These are phyloP conservation scores for Cyclotella baltica DNA, from an alignment of 108 stramenopile genomes.

Conservation along the genomic window DNA sequence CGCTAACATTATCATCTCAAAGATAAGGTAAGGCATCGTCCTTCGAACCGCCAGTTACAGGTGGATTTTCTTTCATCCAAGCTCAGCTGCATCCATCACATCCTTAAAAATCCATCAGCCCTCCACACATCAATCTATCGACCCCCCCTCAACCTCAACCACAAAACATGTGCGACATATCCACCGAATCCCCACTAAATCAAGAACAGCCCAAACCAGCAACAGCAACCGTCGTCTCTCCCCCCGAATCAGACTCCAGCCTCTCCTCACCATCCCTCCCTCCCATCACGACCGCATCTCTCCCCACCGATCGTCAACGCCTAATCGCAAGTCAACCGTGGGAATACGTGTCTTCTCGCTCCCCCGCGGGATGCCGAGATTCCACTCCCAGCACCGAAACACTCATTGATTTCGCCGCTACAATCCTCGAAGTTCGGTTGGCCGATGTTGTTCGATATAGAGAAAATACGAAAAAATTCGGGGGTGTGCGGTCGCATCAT, in stretches of 20 bases:
- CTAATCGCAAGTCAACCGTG: slow-evolving; percentile 34
- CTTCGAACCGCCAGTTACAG: too few species aligned
- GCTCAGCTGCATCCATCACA: too few species aligned
- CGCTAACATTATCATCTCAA: too few species aligned
- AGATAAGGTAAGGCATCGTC: too few species aligned
- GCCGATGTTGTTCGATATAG: slow-evolving; percentile 46
- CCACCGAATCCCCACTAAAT: background rate
- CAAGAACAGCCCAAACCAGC: background rate
- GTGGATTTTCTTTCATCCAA: too few species aligned
- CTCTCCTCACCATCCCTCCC: background rate
- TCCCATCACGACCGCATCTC: slow-evolving; percentile 31
- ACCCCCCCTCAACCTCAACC: background rate
- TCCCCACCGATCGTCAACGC: slow-evolving; percentile 24
- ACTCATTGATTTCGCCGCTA: slow-evolving; percentile 31
- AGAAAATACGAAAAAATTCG: slow-evolving; percentile 1
- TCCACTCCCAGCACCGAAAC: slow-evolving; percentile 33
- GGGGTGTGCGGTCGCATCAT: background rate
- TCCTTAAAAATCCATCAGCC: background rate
- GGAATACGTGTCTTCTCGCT: slow-evolving; percentile 33
- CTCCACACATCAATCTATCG: background rate
- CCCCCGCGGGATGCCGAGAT: slow-evolving; percentile 14
- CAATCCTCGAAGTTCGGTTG: slow-evolving; percentile 45
- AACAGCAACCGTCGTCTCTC: background rate
- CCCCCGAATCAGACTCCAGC: background rate
- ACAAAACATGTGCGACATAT: slow-evolving; percentile 5